A percentile compares a stretch with the other conserved stretches of the same genome.
Evolutionary conservation across 2,329 filamentous ascomycete species (phyloP).

Genomic region (Polychaeton citri): DNA sequence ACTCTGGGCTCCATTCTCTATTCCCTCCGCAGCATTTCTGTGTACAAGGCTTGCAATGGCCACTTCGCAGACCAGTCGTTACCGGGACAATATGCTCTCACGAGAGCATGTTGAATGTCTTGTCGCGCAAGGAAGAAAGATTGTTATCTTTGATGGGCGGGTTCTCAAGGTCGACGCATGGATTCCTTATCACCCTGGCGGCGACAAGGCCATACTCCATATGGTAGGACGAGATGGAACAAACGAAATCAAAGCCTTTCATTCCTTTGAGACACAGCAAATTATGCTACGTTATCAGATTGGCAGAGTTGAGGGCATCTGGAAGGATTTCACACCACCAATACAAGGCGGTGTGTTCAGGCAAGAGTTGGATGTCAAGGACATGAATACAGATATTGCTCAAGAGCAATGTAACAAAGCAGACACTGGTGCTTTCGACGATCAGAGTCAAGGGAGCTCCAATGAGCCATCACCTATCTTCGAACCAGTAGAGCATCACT

Average conservation of each 20-base stretch:
- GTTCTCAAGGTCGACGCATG: constrained; percentile 83
- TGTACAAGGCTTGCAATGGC: no score
- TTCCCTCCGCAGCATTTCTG: no score
- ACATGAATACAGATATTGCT: constrained; percentile 14
- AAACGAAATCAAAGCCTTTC: constrained; percentile 89
- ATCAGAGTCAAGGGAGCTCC: constrained; percentile 36
- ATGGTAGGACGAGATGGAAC: constrained; percentile 65
- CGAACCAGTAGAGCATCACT: constrained; percentile 34
- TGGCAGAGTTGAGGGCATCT: constrained; percentile 65
- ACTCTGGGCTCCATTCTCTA: no score
- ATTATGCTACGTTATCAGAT: constrained; percentile 76
- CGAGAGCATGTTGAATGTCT: constrained; percentile 51
- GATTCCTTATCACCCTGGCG: constrained; percentile 82
- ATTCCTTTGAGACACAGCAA: constrained; percentile 62
- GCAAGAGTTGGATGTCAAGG: constrained; percentile 22
- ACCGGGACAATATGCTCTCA: constrained; percentile 12
- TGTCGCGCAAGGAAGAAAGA: constrained; percentile 66
- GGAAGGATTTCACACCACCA: constrained; percentile 80
- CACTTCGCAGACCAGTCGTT: no score
- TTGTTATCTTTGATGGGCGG: constrained; percentile 68
- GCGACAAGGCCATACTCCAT: constrained; percentile 78
- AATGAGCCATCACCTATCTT: constrained; percentile 45
- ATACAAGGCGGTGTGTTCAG: constrained; percentile 80
- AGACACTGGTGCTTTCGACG: constrained; percentile 22
- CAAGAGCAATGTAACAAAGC: no score